Evolutionary conservation across 1,284 basidiomycete genomes (phyloP).

Genomic region (Mycena sp.): DNA sequence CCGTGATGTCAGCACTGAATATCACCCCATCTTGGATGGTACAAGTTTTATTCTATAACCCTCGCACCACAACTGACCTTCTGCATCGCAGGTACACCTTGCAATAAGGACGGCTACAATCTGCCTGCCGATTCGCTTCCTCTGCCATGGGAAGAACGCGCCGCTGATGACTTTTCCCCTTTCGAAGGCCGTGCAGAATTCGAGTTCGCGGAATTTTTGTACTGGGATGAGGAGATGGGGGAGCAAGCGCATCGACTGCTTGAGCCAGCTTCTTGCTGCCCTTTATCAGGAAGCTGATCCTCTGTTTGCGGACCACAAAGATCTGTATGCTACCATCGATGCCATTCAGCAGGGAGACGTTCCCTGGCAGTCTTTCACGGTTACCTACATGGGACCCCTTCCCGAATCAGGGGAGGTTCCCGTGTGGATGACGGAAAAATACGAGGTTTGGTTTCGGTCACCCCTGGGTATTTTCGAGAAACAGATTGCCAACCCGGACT

Average conservation of each 20-base stretch:
- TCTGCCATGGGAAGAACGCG: constrained; percentile 15
- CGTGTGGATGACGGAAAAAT: too few relatives aligned
- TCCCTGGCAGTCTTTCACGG: too few relatives aligned
- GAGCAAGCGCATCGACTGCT: too few relatives aligned
- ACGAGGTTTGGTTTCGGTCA: too few relatives aligned
- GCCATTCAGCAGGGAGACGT: too few relatives aligned
- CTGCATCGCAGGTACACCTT: constrained; percentile 27
- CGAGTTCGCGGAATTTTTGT: constrained; percentile 37
- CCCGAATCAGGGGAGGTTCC: too few relatives aligned
- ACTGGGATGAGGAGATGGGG: constrained; percentile 33
- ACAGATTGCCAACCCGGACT: too few relatives aligned
- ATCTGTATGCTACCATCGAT: too few relatives aligned
- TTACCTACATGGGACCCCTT: too few relatives aligned
- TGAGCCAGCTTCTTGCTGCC: too few relatives aligned
- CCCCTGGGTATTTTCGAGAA: too few relatives aligned
- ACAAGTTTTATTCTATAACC: not conserved
- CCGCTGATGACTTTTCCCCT: constrained; percentile 27
- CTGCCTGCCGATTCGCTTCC: constrained; percentile 30
- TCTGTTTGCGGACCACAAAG: too few relatives aligned
- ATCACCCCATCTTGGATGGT: constrained; percentile 5
- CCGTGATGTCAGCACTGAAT: not conserved
- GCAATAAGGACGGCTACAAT: constrained; percentile 30
- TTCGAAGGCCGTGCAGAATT: constrained; percentile 32
- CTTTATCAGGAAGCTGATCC: constrained; percentile 24
- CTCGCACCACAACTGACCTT: not conserved